Evolutionary conservation across 768 basidiomycete species (phyloP), one percentile per base, ranked within the genome.

Genomic region (Lentinus tigrinus): DNA sequence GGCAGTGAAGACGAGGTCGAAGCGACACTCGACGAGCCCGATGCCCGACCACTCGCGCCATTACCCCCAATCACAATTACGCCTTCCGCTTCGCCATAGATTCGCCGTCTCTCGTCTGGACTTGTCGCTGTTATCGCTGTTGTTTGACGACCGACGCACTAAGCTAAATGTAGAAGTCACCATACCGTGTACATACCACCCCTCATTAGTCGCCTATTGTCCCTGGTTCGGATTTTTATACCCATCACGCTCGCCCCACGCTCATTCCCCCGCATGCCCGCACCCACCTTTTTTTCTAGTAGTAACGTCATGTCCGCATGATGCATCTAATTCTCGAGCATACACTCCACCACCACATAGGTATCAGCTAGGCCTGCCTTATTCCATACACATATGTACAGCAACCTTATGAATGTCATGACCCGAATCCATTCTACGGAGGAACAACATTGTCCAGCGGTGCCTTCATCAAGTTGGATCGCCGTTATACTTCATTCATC

Each of bases 51-150:
- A 3, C 47, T 58, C 42, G 58, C 60, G 3, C 57, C 56, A 26
- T 43, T 74, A 6, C 79, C 79, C 17, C 78, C 78, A 19, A 81
- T 80, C 57, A 79, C 74, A 17, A 72, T 80, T 34, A 78, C 78
- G 27, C 75, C 72, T 57, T 75, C 59, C 24, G 59, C 54, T 40
- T 55, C 65, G 16, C 63, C 74, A 54, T 74, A 68, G 69, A 64
- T 50, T 23, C 48, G 43, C 44, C 49, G 19, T 27, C 14, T 19
- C 10, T 47, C 47, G 27, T 64, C 58, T 66, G 43, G 47, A 40
- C 19, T n/a, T 37, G 38, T 17, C 48, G 39, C 47, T 54, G 19
- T 53, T 47, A 39, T 44, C 31, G 26, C 28, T 56, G 27, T 63
- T 58, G 61, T 61, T 63, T 31, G 52, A 62, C 60, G 60, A 62